Conservation (phyloP, 2,329 filamentous ascomycete species). For the Laburnicola sp. region DNA sequence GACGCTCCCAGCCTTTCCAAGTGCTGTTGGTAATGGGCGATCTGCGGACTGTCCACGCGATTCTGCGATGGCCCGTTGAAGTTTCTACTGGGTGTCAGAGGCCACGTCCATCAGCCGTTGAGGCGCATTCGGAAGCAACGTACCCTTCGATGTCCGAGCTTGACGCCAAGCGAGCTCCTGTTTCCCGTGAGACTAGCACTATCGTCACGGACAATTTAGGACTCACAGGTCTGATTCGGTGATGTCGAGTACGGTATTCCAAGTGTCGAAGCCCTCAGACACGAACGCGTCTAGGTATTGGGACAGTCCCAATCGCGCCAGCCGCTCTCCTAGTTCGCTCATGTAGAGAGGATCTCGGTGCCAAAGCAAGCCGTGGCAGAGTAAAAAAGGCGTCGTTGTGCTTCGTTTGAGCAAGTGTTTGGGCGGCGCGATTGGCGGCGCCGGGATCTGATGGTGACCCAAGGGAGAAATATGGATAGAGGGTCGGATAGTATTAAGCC, state of each 20-base stretch:
- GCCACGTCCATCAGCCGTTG: neutral
- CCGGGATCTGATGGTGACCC: neutral
- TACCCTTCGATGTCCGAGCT: constrained; percentile 79
- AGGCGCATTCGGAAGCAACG: constrained; percentile 45
- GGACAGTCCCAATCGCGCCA: constrained; percentile 75
- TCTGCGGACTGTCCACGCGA: constrained; percentile 59
- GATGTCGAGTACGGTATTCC: constrained; percentile 82
- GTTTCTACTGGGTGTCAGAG: constrained; percentile 58
- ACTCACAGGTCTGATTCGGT: constrained; percentile 79
- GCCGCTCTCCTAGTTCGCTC: constrained; percentile 67
- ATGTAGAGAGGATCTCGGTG: constrained; percentile 49
- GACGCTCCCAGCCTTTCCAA: constrained; percentile 54
- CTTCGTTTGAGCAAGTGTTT: neutral
- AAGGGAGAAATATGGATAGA: neutral
- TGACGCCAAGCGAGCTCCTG: constrained; percentile 67
- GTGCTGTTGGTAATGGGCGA: constrained; percentile 38
- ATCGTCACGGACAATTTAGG: neutral
- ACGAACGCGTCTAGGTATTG: constrained; percentile 75
- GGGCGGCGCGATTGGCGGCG: neutral
- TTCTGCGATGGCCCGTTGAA: constrained; percentile 81
- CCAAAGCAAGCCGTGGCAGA: neutral
- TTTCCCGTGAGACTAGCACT: neutral
- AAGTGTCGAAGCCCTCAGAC: constrained; percentile 81
- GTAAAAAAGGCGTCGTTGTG: constrained; percentile 10
- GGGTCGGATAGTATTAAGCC: constrained; percentile 19